Evolutionary conservation across 2,329 filamentous ascomycete genomes (phyloP), one percentile per base, ranked within the genome.

Genomic region (Claviceps paspali): DNA sequence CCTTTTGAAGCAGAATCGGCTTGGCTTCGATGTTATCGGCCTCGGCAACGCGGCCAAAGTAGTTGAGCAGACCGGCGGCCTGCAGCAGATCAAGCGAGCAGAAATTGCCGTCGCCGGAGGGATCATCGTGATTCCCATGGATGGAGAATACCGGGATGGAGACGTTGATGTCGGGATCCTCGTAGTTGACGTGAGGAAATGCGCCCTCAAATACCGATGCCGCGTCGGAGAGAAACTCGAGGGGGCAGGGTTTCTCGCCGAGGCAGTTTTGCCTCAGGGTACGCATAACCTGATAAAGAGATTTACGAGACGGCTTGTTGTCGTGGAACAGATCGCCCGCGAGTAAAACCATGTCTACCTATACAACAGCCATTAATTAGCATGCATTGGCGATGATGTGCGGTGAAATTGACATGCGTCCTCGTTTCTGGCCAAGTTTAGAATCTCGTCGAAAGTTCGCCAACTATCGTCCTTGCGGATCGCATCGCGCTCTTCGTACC

Each of bases 91-190:
- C 91, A 9, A 98, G 68, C 0, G 88, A 87, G 44, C 91, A 92
- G 45, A 81, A 79, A 54, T 93, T 84, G 9, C 87, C 91, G 50
- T 95, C 87, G 8, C 91, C 91, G n/a, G 87, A 92, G 0, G 91
- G 91, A 53, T 98, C 91, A 52, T 98, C 91, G 54, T 98, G 91
- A 52, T 98, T 98, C 32, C 91, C 91, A 50, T 98, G 92, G 29
- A 98, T 98, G 1, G 88, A 94, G 54, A 98, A 98, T 21, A 98
- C 86, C 0, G 91, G 91, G 39, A 96, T 95, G 1, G 87, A 84
- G 42, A 98, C 76, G 51, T 98, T 98, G 58, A 98, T 95, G 49
- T 98, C 85, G 18, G 84, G 76, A 51, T 98, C 91, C 58, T 96
- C 86, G 59, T 98, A 98, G 59, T 98, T 98, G 59, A 94, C 88